Base-by-base conservation (phyloP, 768 basidiomycete genomes). In the Trametes sanguinea region DNA sequence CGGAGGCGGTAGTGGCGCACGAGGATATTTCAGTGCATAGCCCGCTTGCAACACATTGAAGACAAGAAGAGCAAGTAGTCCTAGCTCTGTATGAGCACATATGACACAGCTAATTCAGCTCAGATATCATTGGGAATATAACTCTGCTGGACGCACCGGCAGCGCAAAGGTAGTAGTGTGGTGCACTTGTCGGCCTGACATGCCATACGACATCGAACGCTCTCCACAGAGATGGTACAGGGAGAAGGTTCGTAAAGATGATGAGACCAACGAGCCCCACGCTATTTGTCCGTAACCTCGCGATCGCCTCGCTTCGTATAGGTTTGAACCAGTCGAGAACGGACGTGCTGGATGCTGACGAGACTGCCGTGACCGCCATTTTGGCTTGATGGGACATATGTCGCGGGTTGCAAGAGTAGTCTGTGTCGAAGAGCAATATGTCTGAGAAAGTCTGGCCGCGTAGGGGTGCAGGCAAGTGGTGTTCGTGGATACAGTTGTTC, bases 261-360 rank as follows among this genome's bases (percentile, higher is more conserved):
- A 73, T 58, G 22, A 76, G 62, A 9, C 65, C 68, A 13, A 73
- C 57, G 33, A 80, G 70, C 50, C 68, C 72, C 22, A 78, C 64
- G 2, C 71, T 67, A 30, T 76, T 78, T 48, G 72, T 78, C 44
- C 78, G 77, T 51, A 80, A 65, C 51, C 78, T 72, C n/a, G 77
- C 57, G 6, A 72, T 55, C 2, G 78, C 78, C 57, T 79, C 77
- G 46, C 69, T 72, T 52, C 72, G 76, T 22, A 73, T 44, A 1
- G 77, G 79, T 62, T 76, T 80, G 42, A 72, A 55, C 62, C 63
- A 68, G 62, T 73, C 68, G 8, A 68, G 42, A 11, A 71, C 22
- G 5, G 57, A 56, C n/a, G 57, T 45, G 39, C 42, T 52, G 39
- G 55, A 43, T 2, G 61, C 14, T 2, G 54, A 46, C n/a, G 52